Percentiles rank a stretch among this genome's conserved stretches.
These are phyloP conservation scores for Populus hybrid DNA, from an alignment of 441 rosid species.

Conservation along the genomic window DNA sequence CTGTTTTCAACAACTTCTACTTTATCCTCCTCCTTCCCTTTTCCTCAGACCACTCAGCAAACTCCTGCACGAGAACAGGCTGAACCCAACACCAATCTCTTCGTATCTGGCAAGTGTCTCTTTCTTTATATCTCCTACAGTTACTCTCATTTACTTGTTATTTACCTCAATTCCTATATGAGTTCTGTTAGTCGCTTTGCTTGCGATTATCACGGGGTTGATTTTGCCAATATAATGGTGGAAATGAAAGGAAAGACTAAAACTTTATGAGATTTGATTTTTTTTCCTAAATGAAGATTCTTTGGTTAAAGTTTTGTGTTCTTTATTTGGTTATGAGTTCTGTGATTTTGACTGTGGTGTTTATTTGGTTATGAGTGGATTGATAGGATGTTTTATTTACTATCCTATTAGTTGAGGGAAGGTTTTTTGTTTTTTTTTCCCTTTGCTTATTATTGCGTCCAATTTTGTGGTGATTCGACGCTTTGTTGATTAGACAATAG, in stretches of 20 bases:
- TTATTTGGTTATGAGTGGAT: background rate
- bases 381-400: background rate
- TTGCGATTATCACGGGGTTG: background rate
- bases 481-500: background rate
- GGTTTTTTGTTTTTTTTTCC: background rate
- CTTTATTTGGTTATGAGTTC: background rate
- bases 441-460: background rate
- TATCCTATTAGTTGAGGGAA: background rate
- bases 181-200: background rate
- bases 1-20: constrained; percentile 51
- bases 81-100: constrained; percentile 75
- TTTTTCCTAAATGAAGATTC: background rate
- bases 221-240: background rate
- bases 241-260: background rate
- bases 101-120: constrained; percentile 53
- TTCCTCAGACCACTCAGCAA: constrained; percentile 25
- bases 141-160: constrained; percentile 2
- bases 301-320: background rate
- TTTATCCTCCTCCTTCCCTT: constrained; percentile 25
- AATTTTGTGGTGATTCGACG: background rate
- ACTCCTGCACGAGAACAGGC: constrained; percentile 47
- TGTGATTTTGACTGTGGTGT: too few species aligned
- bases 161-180: background rate
- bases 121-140: background rate
- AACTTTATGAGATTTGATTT: background rate